Conservation (phyloP, 1,284 basidiomycete species). For the Uromyces viciae-fabae region DNA sequence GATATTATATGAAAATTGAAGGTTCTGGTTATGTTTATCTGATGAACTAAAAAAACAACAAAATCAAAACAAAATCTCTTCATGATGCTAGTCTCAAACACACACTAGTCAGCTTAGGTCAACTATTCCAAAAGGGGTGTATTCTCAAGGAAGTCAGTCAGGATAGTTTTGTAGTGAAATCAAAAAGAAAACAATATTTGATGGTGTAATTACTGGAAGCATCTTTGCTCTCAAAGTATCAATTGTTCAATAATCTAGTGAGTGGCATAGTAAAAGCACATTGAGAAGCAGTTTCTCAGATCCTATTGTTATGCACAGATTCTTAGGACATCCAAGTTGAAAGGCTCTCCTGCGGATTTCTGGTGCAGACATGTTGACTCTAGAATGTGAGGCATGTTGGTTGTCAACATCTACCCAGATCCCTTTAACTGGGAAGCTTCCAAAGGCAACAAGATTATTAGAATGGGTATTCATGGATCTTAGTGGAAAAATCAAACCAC, state of each 20-base stretch:
- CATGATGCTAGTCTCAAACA: not conserved
- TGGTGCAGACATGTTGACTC: not conserved
- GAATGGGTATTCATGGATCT: not conserved
- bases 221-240: no score
- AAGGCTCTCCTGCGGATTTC: not conserved
- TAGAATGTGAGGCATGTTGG: not conserved
- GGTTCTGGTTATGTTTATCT: not conserved
- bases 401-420: not conserved
- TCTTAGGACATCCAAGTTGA: not conserved
- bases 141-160: not conserved
- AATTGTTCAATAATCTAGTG: no score
- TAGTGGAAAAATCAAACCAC: not conserved
- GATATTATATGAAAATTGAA: not conserved
- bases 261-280: no score
- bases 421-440: not conserved
- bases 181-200: no score
- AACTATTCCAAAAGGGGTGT: not conserved
- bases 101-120: not conserved
- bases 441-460: not conserved
- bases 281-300: no score
- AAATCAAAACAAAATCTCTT: not conserved
- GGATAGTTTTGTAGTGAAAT: no score
- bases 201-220: no score
- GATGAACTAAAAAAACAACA: no score
- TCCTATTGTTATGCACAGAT: not conserved